Conservation (phyloP, 257 asterid species). For the Scutellaria minor region DNA sequence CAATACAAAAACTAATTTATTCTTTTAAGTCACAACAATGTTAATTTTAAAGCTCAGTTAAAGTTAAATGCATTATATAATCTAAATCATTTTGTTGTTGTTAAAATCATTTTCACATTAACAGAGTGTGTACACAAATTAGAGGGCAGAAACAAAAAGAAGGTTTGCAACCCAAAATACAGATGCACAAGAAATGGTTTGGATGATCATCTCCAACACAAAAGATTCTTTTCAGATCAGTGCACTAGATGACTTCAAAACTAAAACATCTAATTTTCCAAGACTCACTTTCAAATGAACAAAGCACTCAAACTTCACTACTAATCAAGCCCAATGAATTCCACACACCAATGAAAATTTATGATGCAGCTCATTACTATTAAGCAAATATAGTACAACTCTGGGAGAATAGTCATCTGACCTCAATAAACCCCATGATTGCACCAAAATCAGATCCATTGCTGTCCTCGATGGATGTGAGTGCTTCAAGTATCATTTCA, state of each 20-base stretch:
- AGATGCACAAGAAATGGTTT: conserved; percentile 11
- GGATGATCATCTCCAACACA: conserved; percentile 21
- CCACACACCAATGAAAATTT: not conserved
- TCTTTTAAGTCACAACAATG: not conserved
- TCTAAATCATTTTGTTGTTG: not conserved
- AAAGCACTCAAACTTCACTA: conserved; percentile 5
- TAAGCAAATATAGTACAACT: conserved; percentile 2
- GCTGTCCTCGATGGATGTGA: conserved; percentile 49
- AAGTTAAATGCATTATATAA: not conserved
- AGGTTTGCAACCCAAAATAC: conserved; percentile 2
- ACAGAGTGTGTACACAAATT: not conserved
- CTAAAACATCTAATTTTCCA: conserved; percentile 1
- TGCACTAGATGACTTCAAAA: not conserved
- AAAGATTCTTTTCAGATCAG: not conserved
- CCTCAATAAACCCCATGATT: conserved; percentile 61
- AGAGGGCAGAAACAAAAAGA: conserved; percentile 6
- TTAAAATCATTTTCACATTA: conserved; percentile 2
- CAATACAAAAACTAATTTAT: conserved; percentile 3
- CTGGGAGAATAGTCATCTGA: conserved; percentile 33
- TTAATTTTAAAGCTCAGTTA: conserved; percentile 2
- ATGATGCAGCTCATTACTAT: not conserved
- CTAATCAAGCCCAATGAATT: not conserved
- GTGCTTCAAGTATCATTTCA: conserved; percentile 61
- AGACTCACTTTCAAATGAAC: not conserved
- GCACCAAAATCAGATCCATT: conserved; percentile 55